A percentile compares a stretch with the other conserved stretches of the same genome.
These are phyloP conservation scores for Moniliophthora roreri DNA, from an alignment of 1,284 basidiomycete species.

Conservation along the genomic window DNA sequence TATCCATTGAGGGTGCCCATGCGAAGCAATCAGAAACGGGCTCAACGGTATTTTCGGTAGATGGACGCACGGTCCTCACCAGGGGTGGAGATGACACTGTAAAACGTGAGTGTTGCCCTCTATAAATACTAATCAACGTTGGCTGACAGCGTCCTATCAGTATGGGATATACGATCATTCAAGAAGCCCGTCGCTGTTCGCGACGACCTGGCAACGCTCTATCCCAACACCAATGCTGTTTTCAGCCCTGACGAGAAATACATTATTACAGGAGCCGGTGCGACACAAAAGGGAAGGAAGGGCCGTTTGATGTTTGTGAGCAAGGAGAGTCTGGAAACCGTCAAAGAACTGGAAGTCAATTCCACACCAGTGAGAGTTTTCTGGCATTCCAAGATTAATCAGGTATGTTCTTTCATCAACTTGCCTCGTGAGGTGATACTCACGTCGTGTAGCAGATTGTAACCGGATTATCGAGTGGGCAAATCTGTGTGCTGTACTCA, in stretches of 20 bases:
- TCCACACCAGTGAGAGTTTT: conserved; percentile 84
- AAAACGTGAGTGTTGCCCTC: conserved; percentile 67
- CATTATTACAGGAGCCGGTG: conserved; percentile 80
- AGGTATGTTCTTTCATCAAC: conserved; percentile 51
- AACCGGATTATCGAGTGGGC: conserved; percentile 83
- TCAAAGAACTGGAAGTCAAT: conserved; percentile 62
- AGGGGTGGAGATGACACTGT: conserved; percentile 93
- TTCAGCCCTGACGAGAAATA: conserved; percentile 92
- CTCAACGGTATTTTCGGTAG: conserved; percentile 81
- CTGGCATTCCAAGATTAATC: conserved; percentile 98
- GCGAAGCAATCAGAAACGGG: conserved; percentile 81
- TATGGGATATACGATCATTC: conserved; percentile 92
- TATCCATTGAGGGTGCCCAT: conserved; percentile 86
- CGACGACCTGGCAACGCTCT: conserved; percentile 70
- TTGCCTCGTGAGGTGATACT: too few relatives aligned
- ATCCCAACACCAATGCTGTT: conserved; percentile 88
- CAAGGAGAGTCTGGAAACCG: conserved; percentile 67
- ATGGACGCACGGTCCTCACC: conserved; percentile 80
- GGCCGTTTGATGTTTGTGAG: conserved; percentile 78
- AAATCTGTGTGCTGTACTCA: conserved; percentile 89
- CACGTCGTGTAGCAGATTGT: conserved; percentile 60
- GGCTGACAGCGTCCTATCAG: conserved; percentile 31
- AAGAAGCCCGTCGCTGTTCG: conserved; percentile 80
- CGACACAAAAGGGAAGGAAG: conserved; percentile 59
- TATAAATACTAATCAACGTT: conserved; percentile 9